Conservation (phyloP, 495 filamentous ascomycete genomes). For the Lindgomyces ingoldianus region DNA sequence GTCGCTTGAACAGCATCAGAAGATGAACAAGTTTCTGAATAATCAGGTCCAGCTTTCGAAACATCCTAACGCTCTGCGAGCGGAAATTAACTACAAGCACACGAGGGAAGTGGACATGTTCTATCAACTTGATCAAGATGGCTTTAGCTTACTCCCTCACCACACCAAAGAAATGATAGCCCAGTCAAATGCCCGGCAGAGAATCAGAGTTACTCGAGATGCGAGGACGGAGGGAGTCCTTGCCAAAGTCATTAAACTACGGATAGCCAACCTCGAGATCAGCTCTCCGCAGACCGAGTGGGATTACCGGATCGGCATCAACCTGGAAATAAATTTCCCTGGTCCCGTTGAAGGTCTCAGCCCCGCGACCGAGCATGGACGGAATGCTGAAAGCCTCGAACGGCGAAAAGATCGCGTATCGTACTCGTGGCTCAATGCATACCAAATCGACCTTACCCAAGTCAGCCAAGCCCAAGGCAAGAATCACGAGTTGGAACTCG, state of each 20-base stretch:
- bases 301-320: conserved; percentile 38
- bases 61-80: background rate
- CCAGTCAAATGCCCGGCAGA: background rate
- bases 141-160: conserved; percentile 15
- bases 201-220: conserved; percentile 28
- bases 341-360: conserved; percentile 21
- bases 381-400: conserved; percentile 1
- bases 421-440: conserved; percentile 20
- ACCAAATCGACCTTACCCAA: conserved; percentile 36
- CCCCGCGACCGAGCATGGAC: conserved; percentile 11
- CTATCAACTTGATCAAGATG: conserved; percentile 27
- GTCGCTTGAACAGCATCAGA: conserved; percentile 32
- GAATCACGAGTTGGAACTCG: conserved; percentile 37
- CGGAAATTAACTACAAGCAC: conserved; percentile 26
- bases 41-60: conserved; percentile 13
- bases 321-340: conserved; percentile 34
- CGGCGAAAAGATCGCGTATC: conserved; percentile 32
- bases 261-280: conserved; percentile 34
- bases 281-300: conserved; percentile 35
- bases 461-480: conserved; percentile 22
- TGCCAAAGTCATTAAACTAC: conserved; percentile 27
- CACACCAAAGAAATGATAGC: conserved; percentile 4
- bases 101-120: conserved; percentile 26
- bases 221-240: conserved; percentile 7
- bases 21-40: conserved; percentile 34